Base-by-base conservation (phyloP, 164 flowering plant genomes). In the Berberis vulgaris region DNA sequence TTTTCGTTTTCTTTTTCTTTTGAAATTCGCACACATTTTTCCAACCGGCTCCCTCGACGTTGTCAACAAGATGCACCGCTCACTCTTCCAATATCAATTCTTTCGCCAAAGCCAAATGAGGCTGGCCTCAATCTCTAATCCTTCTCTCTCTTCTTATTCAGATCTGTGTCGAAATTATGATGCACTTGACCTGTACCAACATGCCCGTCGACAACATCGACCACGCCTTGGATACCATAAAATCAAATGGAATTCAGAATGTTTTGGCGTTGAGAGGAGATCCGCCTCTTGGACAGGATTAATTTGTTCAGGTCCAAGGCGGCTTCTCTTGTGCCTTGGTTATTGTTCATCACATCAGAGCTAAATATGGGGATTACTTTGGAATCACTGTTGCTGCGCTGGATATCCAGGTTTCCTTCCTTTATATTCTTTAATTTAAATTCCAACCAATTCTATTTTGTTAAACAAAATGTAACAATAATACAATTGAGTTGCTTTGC, bases 251-350 rank as follows among this genome's bases (percentile, higher is more conserved):
- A 43, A 86, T 95, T 57, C 99, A 88, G 80, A 95, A 95, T 68
- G 97, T 95, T 41, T 81, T 95, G n/a, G 97, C 97, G 3, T 82
- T 91, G 39, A 78, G 99, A 7, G 99, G 97, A 0, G 97, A 91
- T 63, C 97, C 99, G 5, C 99, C 97, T 63, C 96, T 86, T 43
- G 99, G 99, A 4, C 98, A 91, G 84, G 99, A 95, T 65, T 87
- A 87, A 76, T 91, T 95, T 67, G 97, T 91, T 57, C 90, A 83
- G 82, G 76, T 86, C 53, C 73, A 86, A 49, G 99, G 94, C 2
- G 99, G 99, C n/a, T 87, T 89, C 38, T 87, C 88, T 49, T 91
- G 99, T 52, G 99, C 96, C 4, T 85, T 91, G 2, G 99, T 91
- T 64, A 82, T 94, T 54, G 98, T 88, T 70, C 12, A 62, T 59